phyloP scores from a whole-genome alignment of 306 rosid genomes.

The Arachis hypogaea region DNA sequence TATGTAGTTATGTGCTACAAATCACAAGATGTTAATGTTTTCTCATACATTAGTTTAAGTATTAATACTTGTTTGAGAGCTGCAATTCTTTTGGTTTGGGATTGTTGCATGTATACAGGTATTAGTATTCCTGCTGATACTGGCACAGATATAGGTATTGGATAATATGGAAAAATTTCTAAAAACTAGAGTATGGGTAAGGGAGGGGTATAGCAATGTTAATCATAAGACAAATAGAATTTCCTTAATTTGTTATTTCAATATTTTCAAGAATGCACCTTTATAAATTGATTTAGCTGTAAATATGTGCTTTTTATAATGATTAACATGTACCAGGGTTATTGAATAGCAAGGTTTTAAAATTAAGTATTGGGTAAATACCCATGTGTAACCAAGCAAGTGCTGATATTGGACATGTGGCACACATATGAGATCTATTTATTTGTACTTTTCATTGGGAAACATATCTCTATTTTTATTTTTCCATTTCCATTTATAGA shows the following conservation, averaged over 20 bases:
- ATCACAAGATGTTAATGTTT: background rate
- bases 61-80: background rate
- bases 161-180: background rate
- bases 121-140: background rate
- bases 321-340: background rate
- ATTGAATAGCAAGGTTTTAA: background rate
- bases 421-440: background rate
- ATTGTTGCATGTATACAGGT: background rate
- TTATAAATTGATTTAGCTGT: background rate
- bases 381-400: background rate
- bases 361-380: background rate
- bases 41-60: constrained; percentile 3
- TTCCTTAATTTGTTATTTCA: background rate
- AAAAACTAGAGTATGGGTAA: background rate
- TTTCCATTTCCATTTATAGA: background rate
- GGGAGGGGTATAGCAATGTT: background rate
- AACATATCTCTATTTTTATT: background rate
- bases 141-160: background rate
- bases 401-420: background rate
- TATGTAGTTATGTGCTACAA: background rate
- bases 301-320: background rate
- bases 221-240: no score
- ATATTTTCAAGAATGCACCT: no score
- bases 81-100: background rate
- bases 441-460: background rate